Base-by-base conservation (phyloP, 202 grass and related monocot genomes). In the Tripidium arundinaceum region DNA sequence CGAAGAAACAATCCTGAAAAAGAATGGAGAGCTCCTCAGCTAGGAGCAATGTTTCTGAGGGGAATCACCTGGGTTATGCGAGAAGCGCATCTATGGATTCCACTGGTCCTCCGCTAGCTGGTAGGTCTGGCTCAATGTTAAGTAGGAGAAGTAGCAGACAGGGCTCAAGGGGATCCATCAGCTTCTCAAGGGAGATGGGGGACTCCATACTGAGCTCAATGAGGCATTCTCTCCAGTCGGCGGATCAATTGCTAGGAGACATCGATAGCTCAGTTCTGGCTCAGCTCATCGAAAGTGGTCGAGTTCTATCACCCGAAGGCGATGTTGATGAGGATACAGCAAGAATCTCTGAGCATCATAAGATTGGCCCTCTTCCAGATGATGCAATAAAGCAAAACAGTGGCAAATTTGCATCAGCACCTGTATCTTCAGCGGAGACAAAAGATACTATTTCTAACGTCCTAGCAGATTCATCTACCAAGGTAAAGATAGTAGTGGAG, bases 191-290 rank as follows among this genome's bases (percentile, higher is more conserved):
- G 1, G 85, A 87, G 29, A 80, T 85, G 64, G 90, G 87, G 0
- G 93, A 92, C 78, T 84, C 82, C 16, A 87, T 92, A 80, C 79
- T 95, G 28, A 77, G 76, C 70, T 95, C 89, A 8, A 90, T 95
- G 82, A 92, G 89, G 74, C 85, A 84, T 77, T 95, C 92, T 19
- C 89, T 88, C 81, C 87, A 90, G 62, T 80, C 82, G 5, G 84
- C 85, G 9, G 89, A 90, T 45, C 82, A 95, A 33, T 78, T 88
- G 75, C 74, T 94, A 45, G 89, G 83, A 57, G 86, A 89, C 18
- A 58, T 86, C 0, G 85, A 95, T 87, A 84, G 93, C 34, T 87
- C 89, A 5, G 76, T 69, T 55, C 73, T 95, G 38, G 93, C 93
- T 74, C 93, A 81, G 57, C 83, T 90, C 29, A 91, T 91, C 22